Base-by-base conservation (phyloP, 73 alveolate species). In the Loxodes magnus region DNA sequence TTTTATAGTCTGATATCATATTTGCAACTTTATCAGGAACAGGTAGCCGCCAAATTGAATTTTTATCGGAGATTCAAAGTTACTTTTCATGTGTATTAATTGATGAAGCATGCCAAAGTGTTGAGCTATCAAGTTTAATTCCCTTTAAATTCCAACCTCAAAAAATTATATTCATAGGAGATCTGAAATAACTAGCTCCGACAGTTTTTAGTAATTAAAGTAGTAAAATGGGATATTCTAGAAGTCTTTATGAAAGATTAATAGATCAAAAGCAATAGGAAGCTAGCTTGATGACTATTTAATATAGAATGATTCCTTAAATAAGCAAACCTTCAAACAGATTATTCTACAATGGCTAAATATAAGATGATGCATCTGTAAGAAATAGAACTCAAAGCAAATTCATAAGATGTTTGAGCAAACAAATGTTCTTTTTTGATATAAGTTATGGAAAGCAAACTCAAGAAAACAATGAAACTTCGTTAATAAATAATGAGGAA, bases 151-250 rank as follows among this genome's bases (percentile, higher is more conserved):
- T 71, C 48, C 78, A 82, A n/a, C 74, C 85, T 3, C 56, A 67
- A 67, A 54, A 79, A 41, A 73, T 78, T 42, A 81, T 93, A 51
- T 57, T 93, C 37, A 95, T 93, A 2, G 99, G 99, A 2, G 99
- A 93, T 49, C 96, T 89, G 51, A 75, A 77, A 51, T 94, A 93
- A 70, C 79, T 93, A 6, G 96, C 99, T 0, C 98, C 99, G 5
- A 93, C 99, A 5, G 74, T 79, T 21, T 90, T 93, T 79, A 66
- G 87, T 28, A 76, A 76, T 37, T 52, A 74, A 64, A 71, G 88
- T 30, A 31, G 60, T 1, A 46, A 64, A 41, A 79, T 78, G 23
- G 52, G 46, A 35, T 86, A 51, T 78, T 51, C 74, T 50, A 44
- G 95, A 14, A 63, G 84, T 4, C 52, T 90, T 21, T 89, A 77